phyloP scores from a whole-genome alignment of 2,329 filamentous ascomycete species.

The Sarocladiaceae sp. region DNA sequence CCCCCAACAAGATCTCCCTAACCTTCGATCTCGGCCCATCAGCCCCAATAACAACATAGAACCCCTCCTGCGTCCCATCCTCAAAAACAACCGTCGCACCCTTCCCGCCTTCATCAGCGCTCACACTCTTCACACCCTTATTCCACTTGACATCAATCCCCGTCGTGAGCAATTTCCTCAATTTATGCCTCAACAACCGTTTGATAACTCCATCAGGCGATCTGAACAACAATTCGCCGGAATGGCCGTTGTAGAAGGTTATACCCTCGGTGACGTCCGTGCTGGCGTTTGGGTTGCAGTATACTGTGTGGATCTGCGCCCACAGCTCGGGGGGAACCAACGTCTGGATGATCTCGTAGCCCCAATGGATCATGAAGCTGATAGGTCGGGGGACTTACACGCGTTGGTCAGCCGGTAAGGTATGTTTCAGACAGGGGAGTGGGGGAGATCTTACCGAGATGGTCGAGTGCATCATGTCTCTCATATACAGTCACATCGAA shows the following conservation, averaged over 20 bases:
- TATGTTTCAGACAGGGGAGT: too few relatives aligned
- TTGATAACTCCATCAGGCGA: constrained; percentile 1
- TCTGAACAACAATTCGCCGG: constrained; percentile 10
- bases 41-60: neutral
- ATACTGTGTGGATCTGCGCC: constrained; percentile 7
- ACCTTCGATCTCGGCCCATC: neutral
- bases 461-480: neutral
- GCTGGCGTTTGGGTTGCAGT: constrained; percentile 7
- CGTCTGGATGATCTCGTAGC: constrained; percentile 6
- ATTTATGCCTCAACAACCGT: constrained; percentile 8
- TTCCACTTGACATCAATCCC: constrained; percentile 7
- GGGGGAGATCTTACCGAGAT: neutral
- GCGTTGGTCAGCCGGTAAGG: neutral
- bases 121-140: neutral
- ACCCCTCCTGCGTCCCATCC: neutral
- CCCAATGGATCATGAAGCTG: constrained; percentile 13
- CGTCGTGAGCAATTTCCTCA: constrained; percentile 1
- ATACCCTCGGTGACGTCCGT: constrained; percentile 5
- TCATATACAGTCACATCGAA: constrained; percentile 9
- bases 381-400: constrained; percentile 9
- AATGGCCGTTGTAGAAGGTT: constrained; percentile 11
- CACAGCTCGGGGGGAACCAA: constrained; percentile 10
- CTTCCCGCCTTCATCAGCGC: neutral
- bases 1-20: constrained; percentile 3
- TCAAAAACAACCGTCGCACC: neutral